Conservation (phyloP, 176 grass and related monocot genomes). For the Oryza nivara region DNA sequence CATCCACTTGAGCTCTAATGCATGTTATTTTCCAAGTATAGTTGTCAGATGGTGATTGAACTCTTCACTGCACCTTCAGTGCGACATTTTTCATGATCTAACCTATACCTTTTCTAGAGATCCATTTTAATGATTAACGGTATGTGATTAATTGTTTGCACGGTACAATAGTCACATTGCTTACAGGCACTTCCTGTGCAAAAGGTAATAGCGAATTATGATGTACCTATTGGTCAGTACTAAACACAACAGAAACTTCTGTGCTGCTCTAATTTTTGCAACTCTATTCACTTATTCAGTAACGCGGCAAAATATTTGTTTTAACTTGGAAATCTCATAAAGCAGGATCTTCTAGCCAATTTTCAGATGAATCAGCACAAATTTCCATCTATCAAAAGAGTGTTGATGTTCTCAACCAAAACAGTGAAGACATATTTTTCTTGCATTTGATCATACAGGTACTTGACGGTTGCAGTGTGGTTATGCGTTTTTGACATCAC, state of each 20-base stretch:
- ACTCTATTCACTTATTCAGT: background rate
- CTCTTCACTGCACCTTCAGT: background rate
- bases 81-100: background rate
- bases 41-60: background rate
- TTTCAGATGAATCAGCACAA: background rate
- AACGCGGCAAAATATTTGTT: background rate
- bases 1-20: background rate
- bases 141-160: background rate
- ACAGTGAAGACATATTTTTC: conserved; percentile 17
- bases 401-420: conserved; percentile 10
- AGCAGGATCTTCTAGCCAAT: conserved; percentile 21
- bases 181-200: background rate
- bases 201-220: background rate
- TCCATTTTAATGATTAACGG: background rate
- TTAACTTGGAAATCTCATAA: conserved; percentile 22
- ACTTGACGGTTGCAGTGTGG: background rate
- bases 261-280: background rate
- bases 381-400: background rate
- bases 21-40: background rate
- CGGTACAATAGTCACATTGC: background rate
- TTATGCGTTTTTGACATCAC: background rate
- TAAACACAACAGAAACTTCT: background rate
- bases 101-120: background rate
- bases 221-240: background rate
- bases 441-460: conserved; percentile 18